Base-by-base conservation (phyloP, 352 stramenopile species). In the Globisporangium emineosum region DNA sequence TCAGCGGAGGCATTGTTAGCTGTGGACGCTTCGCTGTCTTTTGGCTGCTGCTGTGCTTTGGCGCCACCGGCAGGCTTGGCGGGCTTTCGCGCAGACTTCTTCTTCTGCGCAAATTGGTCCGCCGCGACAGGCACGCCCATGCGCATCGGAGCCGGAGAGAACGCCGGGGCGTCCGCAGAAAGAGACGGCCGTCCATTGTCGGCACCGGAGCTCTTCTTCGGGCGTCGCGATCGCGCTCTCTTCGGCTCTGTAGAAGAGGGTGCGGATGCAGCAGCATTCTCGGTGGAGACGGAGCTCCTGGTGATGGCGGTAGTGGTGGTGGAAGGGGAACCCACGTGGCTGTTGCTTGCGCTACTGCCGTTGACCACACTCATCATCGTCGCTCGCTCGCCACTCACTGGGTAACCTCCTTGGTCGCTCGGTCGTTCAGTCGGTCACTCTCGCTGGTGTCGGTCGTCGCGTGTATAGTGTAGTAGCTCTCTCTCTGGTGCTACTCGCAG, bases 331-430 rank as follows among this genome's bases (percentile, higher is more conserved):
- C 57, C 65, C 63, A 72, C 67, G 63, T 72, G 67, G 67, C 65
- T 68, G 62, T 47, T 68, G 67, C 66, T 68, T 21, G 30, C 37
- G 66, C 67, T 65, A 33, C 57, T 68, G 65, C 67, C 67, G 67
- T 72, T 60, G 67, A 72, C 67, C 63, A 70, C 67, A 67, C 67
- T 72, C 67, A 66, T 69, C 61, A 37, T 43, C 56, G 35, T 27
- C 42, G n/a, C 21, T 21, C n/a, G 5, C 49, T 30, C 2, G 2
- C 7, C 29, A 37, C 40, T 62, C 27, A 32, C 5, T 52, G 21
- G 32, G 0, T 19, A 25, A 27, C 29, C 29, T 32, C 29, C 29
- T 5, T 32, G 29, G 29, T 32, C 37, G 27, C 17, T 57, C 30
- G 52, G 13, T 57, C 29, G 17, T 21, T 56, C 50, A 13, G 25